Evolutionary conservation across 139 green algal species (phyloP), one percentile per base, ranked within the genome.

Genomic region (Picochlorum costavermella): DNA sequence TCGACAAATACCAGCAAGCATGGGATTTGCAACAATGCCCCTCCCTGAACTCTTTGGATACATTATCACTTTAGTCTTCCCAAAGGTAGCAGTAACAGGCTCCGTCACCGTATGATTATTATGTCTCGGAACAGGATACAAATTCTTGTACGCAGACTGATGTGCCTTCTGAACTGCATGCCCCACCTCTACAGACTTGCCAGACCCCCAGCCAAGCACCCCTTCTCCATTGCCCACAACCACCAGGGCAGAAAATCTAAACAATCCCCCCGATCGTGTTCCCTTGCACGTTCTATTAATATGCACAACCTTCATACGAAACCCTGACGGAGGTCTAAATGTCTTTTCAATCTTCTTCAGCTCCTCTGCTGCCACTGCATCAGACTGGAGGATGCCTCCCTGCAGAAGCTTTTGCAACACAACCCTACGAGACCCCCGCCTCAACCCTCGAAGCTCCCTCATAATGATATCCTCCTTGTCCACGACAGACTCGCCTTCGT

Each of bases 141-240:
- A 65, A 65, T 74, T 78, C 29, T 50, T 56, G 57, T 50, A 73
- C 33, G 71, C 71, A 8, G 56, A 44, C 17, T 20, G 29, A 46
- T 71, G 68, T 36, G 71, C 71, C 23, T 78, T 78, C 13, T 65
- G 28, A 20, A 78, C 71, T 9, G 71, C 65, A 16, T 70, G 33
- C 11, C 56, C 46, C 28, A 73, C 48, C 51, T 78, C 71, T 8
- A 59, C 59, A 12, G 71, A 66, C 60, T 78, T 78, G 50, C 71
- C 71, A 65, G 74, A 65, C 20, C 71, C 71, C 71, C 60, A 70
- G 9, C 71, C 71, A 28, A 78, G 65, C 43, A 78, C 71, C 33
- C 71, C 71, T 12, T 74, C 50, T 56, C 71, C 71, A 69, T 78
- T 78, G 59, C 71, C 71, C 20, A 78, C 71, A 23, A 78, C 71